Base-by-base conservation (phyloP, 2,329 filamentous ascomycete genomes). In the Akanthomyces uredinophilus region DNA sequence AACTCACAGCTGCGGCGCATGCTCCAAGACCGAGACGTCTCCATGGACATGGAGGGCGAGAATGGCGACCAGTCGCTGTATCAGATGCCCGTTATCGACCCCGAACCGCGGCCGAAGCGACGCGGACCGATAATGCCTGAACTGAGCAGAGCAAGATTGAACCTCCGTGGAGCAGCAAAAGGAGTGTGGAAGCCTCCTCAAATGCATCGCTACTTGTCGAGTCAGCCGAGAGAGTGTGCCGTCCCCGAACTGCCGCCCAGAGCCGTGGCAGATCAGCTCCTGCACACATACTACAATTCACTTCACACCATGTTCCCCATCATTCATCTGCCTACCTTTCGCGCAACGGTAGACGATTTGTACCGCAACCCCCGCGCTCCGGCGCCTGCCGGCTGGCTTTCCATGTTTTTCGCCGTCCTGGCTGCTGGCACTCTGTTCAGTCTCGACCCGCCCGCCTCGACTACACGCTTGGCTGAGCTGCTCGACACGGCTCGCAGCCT, bases 291-390 rank as follows among this genome's bases (percentile, higher is more conserved):
- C 73, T 89, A 90, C 68, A 80, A 83, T 44, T 89, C 88, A 7
- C 81, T 91, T 27, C 94, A 98, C 72, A 83, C 87, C 37, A 88
- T 91, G 73, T 88, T 93, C 67, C 95, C 95, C 0, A 87, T 96
- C 49, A 70, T 98, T 11, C 91, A 98, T 73, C 96, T 93, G 90
- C 90, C 91, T 2, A 89, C 84, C 0, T 96, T 98, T 69, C 81
- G 88, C 68, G 81, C 84, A 53, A 84, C 89, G 57, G 89, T 94
- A 64, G 91, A 96, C 62, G 82, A 86, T 10, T 79, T 96, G 7
- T 96, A 96, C 74, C 83, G 84, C 61, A 84, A 86, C 4, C 83
- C 83, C 49, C 79, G 89, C 20, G 78, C 83, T 35, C 83, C 69
- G 13, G 79, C 85, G 7, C 79, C 88, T 0, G 81, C 86, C 18